Evolutionary conservation across 176 grass and related monocot species (phyloP), one percentile per base, ranked within the genome.

Genomic region (Raddia guianensis): DNA sequence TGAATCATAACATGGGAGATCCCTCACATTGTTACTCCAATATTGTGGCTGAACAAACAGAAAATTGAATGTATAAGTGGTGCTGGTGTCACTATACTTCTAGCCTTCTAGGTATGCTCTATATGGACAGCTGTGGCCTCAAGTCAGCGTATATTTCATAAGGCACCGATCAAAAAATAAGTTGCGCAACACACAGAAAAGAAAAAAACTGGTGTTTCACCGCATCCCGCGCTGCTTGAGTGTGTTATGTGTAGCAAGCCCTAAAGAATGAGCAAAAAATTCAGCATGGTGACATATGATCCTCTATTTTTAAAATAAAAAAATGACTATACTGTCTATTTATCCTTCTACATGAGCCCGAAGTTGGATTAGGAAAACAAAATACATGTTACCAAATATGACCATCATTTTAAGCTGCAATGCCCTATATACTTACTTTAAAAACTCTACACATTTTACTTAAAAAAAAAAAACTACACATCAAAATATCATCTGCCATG

Each of bases 121-220:
- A 44, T 76, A 65, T 48, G 18, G 21, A 71, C 20, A 63, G 32
- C 35, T 51, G 70, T 12, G 42, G 78, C 63, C 55, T 63, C 71
- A 81, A 63, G 42, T 69, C 37, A 76, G 71, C 55, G 40, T 82
- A 71, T 51, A 64, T 49, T 77, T 48, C 56, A 57, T 33, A 12
- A 72, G n/a, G 73, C 73, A 87, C 66, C 73, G 72, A 55, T 40
- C 15, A 87, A 87, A 72, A 85, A 83, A 56, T 56, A 70, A 42
- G 73, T 27, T 27, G 27, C 27, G 27, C 27, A 27, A 27, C 27
- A 27, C 27, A 27, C 27, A 27, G 27, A 27, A 27, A 27, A 27
- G 27, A 27, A 27, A 27, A 27, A 27, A 27, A 27, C 27, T 27
- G 49, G 0, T 46, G n/a, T 47, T 74, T 74, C 20, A 66, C 33